Conservation (phyloP, 768 basidiomycete species). For the Lactifluus hygrophoroides region DNA sequence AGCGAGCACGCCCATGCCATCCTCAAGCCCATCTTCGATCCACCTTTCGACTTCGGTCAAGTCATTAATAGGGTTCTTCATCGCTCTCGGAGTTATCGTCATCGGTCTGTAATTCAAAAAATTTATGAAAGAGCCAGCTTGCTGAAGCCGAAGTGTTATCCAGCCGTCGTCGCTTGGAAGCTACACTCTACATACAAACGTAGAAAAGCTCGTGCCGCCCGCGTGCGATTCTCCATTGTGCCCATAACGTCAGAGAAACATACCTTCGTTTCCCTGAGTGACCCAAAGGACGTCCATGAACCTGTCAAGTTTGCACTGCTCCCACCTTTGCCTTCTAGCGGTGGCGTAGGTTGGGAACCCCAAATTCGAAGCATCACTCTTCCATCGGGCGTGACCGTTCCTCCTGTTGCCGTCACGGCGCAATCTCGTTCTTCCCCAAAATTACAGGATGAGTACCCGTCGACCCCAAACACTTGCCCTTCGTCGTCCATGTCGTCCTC, state of each 20-base stretch:
- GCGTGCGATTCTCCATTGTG: background rate
- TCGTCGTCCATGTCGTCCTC: too few relatives aligned
- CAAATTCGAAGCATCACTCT: slow-evolving; percentile 15
- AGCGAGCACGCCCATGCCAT: background rate
- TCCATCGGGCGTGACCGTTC: slow-evolving; percentile 9
- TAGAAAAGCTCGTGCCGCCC: background rate
- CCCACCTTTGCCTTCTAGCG: background rate
- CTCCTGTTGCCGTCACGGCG: slow-evolving; percentile 26
- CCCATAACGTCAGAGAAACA: background rate
- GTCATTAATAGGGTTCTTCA: slow-evolving; percentile 23
- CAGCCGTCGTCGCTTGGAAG: slow-evolving; percentile 19
- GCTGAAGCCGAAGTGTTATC: background rate
- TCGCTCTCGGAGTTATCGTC: slow-evolving; percentile 25
- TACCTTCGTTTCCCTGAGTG: background rate
- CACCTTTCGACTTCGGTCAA: slow-evolving; percentile 22
- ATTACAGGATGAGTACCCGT: background rate
- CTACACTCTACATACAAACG: slow-evolving; percentile 15
- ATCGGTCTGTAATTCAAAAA: slow-evolving; percentile 19
- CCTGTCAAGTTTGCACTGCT: background rate
- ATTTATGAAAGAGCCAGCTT: background rate
- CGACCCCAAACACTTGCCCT: slow-evolving; percentile 9
- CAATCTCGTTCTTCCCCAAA: slow-evolving; percentile 20
- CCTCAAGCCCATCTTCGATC: background rate
- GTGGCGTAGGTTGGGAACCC: slow-evolving; percentile 12
- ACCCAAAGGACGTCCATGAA: background rate